Base-by-base conservation (phyloP, 805 yeast genomes). In the Saccharomycopsis schoenii region DNA sequence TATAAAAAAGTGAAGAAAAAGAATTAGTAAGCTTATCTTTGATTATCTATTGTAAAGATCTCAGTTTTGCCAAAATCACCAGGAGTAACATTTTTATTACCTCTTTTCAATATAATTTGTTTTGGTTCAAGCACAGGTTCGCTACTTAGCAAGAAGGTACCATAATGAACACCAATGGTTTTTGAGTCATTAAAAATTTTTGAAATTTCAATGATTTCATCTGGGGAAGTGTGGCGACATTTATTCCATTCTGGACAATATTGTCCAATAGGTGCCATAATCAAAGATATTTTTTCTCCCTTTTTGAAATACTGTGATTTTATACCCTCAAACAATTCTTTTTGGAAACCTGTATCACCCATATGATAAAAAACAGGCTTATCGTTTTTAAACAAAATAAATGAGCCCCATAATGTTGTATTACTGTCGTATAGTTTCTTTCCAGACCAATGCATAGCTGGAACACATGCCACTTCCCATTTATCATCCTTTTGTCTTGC, bases 361-460 rank as follows among this genome's bases (percentile, higher is more conserved):
- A 93, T 96, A 71, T 93, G 98, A 76, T 84, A 93, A 54, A 92
- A 74, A 0, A 91, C 69, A 0, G 97, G 88, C 66, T 82, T 77
- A 0, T 84, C 85, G 65, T 88, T 81, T 61, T 83, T 80, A 58
- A 83, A 75, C 10, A 93, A 70, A 66, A 93, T 68, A 68, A 86
- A 93, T 0, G 97, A 89, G 67, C 96, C 89, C 98, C 98, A 93
- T 58, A 93, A 74, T 0, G 96, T 81, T 25, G 76, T 74, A 71
- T 93, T 93, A 1, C 96, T 81, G 70, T 93, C 98, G 19, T 84
- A 69, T n/a, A 92, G 72, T 40, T 81, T 80, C 42, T 97, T 74
- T 0, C 98, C 98, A 0, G 96, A 88, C 98, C 98, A 93, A 72
- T 93, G 98, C 96, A 87, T 86, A 0, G 97, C 90, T 0, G 98